Conservation (phyloP, 768 basidiomycete species). For the Lactifluus piperatus region DNA sequence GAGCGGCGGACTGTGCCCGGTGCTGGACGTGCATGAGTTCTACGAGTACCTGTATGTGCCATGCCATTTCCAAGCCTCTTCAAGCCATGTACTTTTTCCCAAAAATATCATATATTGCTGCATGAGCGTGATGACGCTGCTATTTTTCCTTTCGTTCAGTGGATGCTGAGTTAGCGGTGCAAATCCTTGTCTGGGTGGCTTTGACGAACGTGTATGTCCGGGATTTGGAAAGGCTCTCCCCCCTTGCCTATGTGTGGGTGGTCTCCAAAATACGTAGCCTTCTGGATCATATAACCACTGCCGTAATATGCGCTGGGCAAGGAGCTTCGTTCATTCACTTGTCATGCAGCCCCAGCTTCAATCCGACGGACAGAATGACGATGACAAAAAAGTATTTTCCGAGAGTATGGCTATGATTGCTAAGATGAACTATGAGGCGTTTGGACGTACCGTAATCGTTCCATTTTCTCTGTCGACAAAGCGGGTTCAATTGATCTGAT, state of each 20-base stretch:
- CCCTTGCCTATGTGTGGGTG: background rate
- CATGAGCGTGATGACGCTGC: background rate
- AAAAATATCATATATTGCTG: slow-evolving; percentile 1
- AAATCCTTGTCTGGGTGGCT: background rate
- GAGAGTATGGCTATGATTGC: background rate
- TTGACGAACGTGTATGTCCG: background rate
- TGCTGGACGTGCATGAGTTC: slow-evolving; percentile 44
- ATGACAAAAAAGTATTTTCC: too few relatives aligned
- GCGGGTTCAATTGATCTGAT: slow-evolving; percentile 4
- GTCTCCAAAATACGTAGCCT: background rate
- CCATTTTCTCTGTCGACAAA: background rate
- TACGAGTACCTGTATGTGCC: slow-evolving; percentile 1
- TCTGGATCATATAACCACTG: background rate
- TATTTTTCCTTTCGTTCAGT: background rate
- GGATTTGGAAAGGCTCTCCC: background rate
- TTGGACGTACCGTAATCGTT: background rate
- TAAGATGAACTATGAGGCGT: background rate
- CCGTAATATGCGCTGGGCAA: background rate
- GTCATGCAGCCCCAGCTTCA: background rate
- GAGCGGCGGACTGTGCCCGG: slow-evolving; percentile 78
- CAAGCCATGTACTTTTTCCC: slow-evolving; percentile 4
- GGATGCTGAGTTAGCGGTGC: background rate
- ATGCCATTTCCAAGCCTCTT: background rate
- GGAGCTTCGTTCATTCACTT: background rate
- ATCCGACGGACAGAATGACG: background rate